Evolutionary conservation across 2,329 filamentous ascomycete species (phyloP).

Genomic region (Cytospora piceicola): DNA sequence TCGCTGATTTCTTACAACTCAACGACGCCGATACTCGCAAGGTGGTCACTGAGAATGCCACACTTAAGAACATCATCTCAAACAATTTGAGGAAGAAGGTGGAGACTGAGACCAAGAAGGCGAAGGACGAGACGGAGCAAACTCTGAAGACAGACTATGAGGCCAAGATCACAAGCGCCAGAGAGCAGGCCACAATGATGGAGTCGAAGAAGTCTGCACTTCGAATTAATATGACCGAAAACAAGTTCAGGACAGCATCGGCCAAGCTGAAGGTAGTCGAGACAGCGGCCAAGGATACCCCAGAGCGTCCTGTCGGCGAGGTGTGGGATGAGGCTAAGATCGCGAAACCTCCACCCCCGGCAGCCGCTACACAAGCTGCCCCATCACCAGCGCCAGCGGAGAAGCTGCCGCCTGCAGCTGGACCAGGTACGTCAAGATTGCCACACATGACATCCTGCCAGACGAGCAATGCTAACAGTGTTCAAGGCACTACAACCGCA

Average conservation of each 20-base stretch:
- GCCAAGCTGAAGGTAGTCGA: slow-evolving; percentile 80
- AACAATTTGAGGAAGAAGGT: slow-evolving; percentile 72
- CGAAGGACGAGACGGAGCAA: slow-evolving; percentile 58
- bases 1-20: slow-evolving; percentile 52
- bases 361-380: slow-evolving; percentile 32
- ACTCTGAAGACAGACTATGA: slow-evolving; percentile 54
- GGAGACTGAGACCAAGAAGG: slow-evolving; percentile 64
- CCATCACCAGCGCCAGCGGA: slow-evolving; percentile 21
- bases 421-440: slow-evolving; percentile 18
- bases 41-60: slow-evolving; percentile 59
- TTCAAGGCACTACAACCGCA: slow-evolving; percentile 7
- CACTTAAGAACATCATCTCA: slow-evolving; percentile 61
- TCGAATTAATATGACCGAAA: slow-evolving; percentile 79
- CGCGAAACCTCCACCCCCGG: slow-evolving; percentile 52
- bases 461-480: slow-evolving; percentile 8
- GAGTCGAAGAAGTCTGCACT: slow-evolving; percentile 74
- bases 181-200: slow-evolving; percentile 70
- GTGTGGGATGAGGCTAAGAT: slow-evolving; percentile 83
- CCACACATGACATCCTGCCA: not conserved
- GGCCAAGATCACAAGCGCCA: slow-evolving; percentile 56
- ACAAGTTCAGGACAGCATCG: slow-evolving; percentile 63
- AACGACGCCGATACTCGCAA: slow-evolving; percentile 60
- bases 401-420: slow-evolving; percentile 21
- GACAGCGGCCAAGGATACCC: slow-evolving; percentile 82
- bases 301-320: slow-evolving; percentile 79